These are phyloP conservation scores for Penicillium bialowiezense DNA, from an alignment of 495 filamentous ascomycete species.

Conservation along the genomic window DNA sequence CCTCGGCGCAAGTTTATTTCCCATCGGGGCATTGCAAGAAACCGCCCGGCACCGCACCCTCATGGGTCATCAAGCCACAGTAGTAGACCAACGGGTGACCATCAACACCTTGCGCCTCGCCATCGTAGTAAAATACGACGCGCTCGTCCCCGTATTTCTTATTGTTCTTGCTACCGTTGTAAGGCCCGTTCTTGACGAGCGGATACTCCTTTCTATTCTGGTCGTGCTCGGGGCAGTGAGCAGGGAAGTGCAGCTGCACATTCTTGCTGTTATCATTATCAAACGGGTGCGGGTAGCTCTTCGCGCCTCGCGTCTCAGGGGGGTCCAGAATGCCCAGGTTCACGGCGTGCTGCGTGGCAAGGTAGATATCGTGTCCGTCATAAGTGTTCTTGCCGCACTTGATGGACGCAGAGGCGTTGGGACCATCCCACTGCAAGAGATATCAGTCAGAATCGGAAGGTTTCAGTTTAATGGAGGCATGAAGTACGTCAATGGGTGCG, in stretches of 20 bases:
- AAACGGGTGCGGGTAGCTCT: neutral
- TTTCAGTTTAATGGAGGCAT: no score
- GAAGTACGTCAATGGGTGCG: no score
- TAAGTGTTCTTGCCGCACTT: neutral
- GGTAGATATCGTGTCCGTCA: neutral
- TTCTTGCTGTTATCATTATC: neutral
- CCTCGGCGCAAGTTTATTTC: no score
- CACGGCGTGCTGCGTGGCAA: neutral
- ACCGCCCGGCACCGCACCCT: neutral
- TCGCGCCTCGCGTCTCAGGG: neutral
- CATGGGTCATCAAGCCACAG: slow-evolving; percentile 1
- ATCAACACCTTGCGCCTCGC: neutral
- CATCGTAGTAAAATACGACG: slow-evolving; percentile 1
- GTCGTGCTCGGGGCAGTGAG: neutral
- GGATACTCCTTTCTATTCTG: neutral
- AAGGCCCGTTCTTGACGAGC: neutral
- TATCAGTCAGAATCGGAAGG: no score
- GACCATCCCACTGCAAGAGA: neutral
- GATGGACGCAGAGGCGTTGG: neutral
- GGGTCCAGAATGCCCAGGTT: neutral
- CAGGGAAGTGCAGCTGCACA: neutral
- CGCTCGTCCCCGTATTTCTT: neutral
- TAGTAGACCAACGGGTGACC: slow-evolving; percentile 1
- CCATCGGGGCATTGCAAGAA: neutral
- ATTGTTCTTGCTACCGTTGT: neutral